phyloP scores from a whole-genome alignment of 2,329 filamentous ascomycete genomes.

The Penicillium sp. region DNA sequence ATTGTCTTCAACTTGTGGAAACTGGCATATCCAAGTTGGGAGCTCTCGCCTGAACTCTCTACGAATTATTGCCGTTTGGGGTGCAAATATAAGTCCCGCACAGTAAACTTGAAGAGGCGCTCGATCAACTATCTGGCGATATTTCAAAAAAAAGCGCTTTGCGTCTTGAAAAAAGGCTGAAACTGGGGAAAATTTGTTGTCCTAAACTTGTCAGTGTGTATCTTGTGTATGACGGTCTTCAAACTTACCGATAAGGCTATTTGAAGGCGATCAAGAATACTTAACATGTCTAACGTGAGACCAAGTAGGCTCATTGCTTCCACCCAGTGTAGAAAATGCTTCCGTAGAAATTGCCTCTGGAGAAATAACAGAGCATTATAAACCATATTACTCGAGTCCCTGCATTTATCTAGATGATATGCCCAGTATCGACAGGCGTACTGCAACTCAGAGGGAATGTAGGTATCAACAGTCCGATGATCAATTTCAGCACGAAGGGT shows the following conservation, averaged over 20 bases:
- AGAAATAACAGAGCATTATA: not conserved
- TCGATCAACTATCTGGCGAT: not conserved
- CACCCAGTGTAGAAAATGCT: not conserved
- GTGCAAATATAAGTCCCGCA: not conserved
- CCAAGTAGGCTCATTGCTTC: not conserved
- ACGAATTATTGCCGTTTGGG: not conserved
- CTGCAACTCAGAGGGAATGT: conserved; percentile 6
- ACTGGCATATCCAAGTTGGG: not conserved
- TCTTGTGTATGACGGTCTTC: not conserved
- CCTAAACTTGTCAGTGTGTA: not conserved
- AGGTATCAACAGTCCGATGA: not conserved
- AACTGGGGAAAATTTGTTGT: conserved; percentile 2
- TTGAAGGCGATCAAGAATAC: not conserved
- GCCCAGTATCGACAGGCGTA: conserved; percentile 16
- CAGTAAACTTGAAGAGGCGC: not conserved
- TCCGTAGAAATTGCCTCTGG: not conserved
- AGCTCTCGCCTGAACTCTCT: not conserved
- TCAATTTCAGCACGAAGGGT: not conserved
- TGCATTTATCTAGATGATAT: conserved; percentile 27
- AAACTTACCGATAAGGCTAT: not conserved
- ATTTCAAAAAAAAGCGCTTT: not conserved
- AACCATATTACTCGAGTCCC: not conserved
- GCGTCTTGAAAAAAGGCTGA: not conserved
- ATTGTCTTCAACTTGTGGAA: not conserved
- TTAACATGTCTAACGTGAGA: not conserved